Conservation (phyloP, 2,329 filamentous ascomycete genomes). For the Paecilomyces sp. region DNA sequence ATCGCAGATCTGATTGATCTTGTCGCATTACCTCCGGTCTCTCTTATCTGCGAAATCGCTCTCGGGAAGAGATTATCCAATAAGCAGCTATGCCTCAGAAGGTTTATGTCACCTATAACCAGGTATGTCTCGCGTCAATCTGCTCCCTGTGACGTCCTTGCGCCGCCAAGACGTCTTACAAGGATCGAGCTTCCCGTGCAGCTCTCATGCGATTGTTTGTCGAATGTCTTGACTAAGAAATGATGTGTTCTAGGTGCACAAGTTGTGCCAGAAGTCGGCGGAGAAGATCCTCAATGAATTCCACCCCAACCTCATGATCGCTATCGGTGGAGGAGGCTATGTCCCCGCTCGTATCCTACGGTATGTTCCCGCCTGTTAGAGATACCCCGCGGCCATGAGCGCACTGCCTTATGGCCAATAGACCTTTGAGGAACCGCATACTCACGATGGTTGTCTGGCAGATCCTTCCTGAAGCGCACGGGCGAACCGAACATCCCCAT, state of each 20-base stretch:
- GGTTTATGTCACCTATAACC: constrained; percentile 85
- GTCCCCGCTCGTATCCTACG: constrained; percentile 94
- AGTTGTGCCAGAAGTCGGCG: constrained; percentile 85
- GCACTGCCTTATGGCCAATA: not conserved
- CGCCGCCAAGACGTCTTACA: not conserved
- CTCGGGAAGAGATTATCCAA: not conserved
- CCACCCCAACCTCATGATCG: constrained; percentile 94
- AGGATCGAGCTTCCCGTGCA: not conserved
- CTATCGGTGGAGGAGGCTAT: constrained; percentile 95
- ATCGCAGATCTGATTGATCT: not conserved
- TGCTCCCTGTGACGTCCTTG: not conserved
- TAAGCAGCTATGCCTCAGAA: constrained; percentile 66
- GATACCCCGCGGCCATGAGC: not conserved
- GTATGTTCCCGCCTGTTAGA: constrained; percentile 26
- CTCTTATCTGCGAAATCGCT: not conserved
- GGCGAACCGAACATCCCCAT: constrained; percentile 93
- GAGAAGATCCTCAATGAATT: constrained; percentile 74
- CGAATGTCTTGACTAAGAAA: not conserved
- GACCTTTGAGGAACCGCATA: not conserved
- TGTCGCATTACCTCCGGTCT: not conserved
- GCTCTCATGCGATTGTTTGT: not conserved
- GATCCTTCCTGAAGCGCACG: constrained; percentile 86
- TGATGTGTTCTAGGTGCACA: constrained; percentile 66
- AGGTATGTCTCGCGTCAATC: constrained; percentile 53
- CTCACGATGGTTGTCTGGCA: constrained; percentile 14